Percentiles rank a stretch among this genome's conserved stretches.
phyloP scores from a whole-genome alignment of 106 monocot species.

The Ottelia alismoides region DNA sequence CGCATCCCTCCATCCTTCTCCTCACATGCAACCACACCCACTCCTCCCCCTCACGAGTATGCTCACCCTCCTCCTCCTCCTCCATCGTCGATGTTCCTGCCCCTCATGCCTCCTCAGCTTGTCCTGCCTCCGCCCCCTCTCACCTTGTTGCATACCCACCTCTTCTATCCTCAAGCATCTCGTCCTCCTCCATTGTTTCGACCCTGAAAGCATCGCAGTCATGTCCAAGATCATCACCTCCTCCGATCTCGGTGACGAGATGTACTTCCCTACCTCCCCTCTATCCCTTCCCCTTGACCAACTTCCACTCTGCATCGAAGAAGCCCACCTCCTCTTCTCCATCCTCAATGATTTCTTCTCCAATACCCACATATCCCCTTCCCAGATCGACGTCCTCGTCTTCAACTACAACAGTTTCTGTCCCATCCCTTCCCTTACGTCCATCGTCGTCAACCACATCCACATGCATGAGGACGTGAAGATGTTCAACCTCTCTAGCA shows the following conservation, averaged over 20 bases:
- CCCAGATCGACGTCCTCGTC: constrained; percentile 34
- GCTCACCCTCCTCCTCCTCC: not conserved
- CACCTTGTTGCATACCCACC: constrained; percentile 16
- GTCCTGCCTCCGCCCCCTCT: constrained; percentile 32
- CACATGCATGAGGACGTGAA: constrained; percentile 31
- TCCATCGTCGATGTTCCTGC: not conserved
- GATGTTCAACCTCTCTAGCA: constrained; percentile 30
- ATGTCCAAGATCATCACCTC: constrained; percentile 31
- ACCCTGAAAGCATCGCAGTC: constrained; percentile 28
- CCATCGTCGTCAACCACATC: constrained; percentile 32
- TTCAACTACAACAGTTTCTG: constrained; percentile 62
- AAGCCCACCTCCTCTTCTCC: constrained; percentile 44
- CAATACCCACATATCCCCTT: constrained; percentile 23
- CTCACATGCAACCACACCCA: no score
- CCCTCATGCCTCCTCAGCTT: constrained; percentile 35
- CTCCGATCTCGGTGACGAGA: constrained; percentile 51
- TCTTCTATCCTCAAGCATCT: constrained; percentile 29
- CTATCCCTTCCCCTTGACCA: constrained; percentile 18
- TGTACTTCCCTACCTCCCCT: constrained; percentile 38
- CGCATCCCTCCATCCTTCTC: no score
- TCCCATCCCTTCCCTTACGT: constrained; percentile 33
- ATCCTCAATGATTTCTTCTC: constrained; percentile 36
- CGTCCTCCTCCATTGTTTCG: constrained; percentile 27
- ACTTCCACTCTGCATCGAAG: constrained; percentile 18
- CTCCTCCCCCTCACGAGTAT: no score